Evolutionary conservation across 495 filamentous ascomycete genomes (phyloP).

Genomic region (Hypoxylon cercidicola): DNA sequence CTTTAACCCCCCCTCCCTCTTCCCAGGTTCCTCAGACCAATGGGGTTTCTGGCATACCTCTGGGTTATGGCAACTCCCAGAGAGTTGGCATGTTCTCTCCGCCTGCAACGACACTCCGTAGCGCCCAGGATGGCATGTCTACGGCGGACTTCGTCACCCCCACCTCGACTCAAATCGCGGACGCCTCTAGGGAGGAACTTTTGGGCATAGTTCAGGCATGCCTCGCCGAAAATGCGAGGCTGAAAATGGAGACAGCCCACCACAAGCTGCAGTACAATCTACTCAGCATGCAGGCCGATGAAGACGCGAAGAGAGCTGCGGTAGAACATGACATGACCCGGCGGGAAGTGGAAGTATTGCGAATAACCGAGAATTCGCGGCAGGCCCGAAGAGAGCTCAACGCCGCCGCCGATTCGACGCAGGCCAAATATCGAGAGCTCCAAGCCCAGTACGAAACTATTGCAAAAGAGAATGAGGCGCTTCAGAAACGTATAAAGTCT

Average conservation of each 20-base stretch:
- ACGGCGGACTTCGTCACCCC: slow-evolving; percentile 65
- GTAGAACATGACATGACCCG: slow-evolving; percentile 95
- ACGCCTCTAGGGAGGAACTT: slow-evolving; percentile 67
- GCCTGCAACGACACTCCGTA: slow-evolving; percentile 65
- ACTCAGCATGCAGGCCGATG: slow-evolving; percentile 84
- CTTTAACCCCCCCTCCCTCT: slow-evolving; percentile 79
- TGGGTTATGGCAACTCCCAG: slow-evolving; percentile 58
- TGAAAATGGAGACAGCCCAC: slow-evolving; percentile 87
- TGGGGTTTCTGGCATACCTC: slow-evolving; percentile 46
- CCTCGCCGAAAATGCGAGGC: slow-evolving; percentile 65
- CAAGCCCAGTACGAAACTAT: slow-evolving; percentile 66
- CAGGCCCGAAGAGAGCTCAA: slow-evolving; percentile 58
- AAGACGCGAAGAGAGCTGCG: slow-evolving; percentile 85
- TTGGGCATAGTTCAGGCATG: slow-evolving; percentile 63
- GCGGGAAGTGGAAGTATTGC: slow-evolving; percentile 87
- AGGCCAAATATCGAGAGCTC: slow-evolving; percentile 58
- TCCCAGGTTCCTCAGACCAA: slow-evolving; percentile 66
- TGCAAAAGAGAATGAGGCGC: slow-evolving; percentile 69
- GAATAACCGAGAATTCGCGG: slow-evolving; percentile 65
- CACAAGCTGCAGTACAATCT: slow-evolving; percentile 93
- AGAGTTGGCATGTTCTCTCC: slow-evolving; percentile 62
- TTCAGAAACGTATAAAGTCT: slow-evolving; percentile 72
- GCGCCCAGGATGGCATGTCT: slow-evolving; percentile 60
- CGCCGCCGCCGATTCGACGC: slow-evolving; percentile 49
- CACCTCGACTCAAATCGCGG: slow-evolving; percentile 71